These are phyloP conservation scores for Hysterium pulicare DNA, from an alignment of 2,329 filamentous ascomycete genomes.

Conservation along the genomic window DNA sequence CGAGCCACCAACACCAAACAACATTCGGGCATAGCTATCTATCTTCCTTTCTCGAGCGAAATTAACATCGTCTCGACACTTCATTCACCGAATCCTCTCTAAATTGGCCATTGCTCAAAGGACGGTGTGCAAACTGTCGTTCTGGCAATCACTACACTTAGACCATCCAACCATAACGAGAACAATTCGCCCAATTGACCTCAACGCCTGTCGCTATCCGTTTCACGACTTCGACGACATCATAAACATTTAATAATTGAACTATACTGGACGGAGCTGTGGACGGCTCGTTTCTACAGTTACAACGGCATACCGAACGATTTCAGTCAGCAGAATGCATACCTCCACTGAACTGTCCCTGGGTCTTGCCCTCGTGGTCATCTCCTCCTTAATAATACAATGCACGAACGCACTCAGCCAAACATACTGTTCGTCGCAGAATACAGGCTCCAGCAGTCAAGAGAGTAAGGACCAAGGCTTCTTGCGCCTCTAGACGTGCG, in stretches of 20 bases:
- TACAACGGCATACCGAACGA: neutral
- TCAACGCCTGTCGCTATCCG: neutral
- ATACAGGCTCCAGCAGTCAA: constrained; percentile 34
- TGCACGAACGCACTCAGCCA: constrained; percentile 25
- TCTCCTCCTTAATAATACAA: neutral
- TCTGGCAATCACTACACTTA: neutral
- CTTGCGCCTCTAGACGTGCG: neutral
- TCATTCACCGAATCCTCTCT: no score
- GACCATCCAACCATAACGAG: neutral
- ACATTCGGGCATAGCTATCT: neutral
- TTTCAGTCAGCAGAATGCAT: neutral
- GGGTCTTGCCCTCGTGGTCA: neutral
- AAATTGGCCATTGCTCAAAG: neutral
- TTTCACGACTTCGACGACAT: neutral
- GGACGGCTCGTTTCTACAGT: neutral
- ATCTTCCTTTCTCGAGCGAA: neutral
- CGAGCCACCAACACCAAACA: neutral
- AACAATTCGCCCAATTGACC: neutral
- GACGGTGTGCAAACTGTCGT: neutral
- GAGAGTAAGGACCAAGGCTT: constrained; percentile 28
- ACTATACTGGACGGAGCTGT: neutral
- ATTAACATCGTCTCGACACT: neutral
- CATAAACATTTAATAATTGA: neutral
- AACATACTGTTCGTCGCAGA: constrained; percentile 45
- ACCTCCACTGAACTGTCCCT: neutral